Evolutionary conservation across 2,329 filamentous ascomycete genomes (phyloP).

Genomic region (Xylariaceae sp.): DNA sequence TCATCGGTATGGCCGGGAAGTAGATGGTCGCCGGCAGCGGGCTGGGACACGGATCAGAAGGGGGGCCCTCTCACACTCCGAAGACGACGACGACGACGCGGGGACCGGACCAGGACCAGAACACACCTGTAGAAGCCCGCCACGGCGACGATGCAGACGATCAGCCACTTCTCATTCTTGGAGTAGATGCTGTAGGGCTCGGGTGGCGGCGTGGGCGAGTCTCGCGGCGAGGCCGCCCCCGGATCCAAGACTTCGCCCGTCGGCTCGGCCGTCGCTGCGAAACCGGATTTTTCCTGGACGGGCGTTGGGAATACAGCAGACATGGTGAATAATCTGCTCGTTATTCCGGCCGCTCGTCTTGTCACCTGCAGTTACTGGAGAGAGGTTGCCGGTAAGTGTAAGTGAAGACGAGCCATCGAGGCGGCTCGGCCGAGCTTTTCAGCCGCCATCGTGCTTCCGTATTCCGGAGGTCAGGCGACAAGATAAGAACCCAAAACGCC

Average conservation of each 20-base stretch:
- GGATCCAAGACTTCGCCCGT: neutral
- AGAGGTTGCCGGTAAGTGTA: too few species aligned
- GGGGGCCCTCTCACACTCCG: neutral
- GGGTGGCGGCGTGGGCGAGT: neutral
- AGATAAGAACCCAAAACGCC: too few species aligned
- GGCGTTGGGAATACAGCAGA: neutral
- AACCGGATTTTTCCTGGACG: neutral
- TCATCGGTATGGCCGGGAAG: slow-evolving; percentile 24
- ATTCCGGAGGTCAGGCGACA: too few species aligned
- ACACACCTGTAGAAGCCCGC: slow-evolving; percentile 13
- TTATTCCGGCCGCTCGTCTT: neutral
- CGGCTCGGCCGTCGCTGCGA: neutral
- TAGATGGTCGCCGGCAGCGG: slow-evolving; percentile 29
- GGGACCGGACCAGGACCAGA: neutral
- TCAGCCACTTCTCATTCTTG: slow-evolving; percentile 19
- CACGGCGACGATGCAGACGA: slow-evolving; percentile 19
- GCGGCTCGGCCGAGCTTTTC: too few species aligned
- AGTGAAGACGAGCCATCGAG: too few species aligned
- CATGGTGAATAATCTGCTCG: neutral
- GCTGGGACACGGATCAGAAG: slow-evolving; percentile 9
- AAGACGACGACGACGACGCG: neutral
- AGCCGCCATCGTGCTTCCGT: too few species aligned
- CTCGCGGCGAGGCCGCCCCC: neutral
- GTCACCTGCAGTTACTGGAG: too few species aligned
- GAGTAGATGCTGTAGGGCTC: slow-evolving; percentile 18